Conservation (phyloP, 371 early-diverging fungal genomes). For the Neoconidiobolus thromboides region DNA sequence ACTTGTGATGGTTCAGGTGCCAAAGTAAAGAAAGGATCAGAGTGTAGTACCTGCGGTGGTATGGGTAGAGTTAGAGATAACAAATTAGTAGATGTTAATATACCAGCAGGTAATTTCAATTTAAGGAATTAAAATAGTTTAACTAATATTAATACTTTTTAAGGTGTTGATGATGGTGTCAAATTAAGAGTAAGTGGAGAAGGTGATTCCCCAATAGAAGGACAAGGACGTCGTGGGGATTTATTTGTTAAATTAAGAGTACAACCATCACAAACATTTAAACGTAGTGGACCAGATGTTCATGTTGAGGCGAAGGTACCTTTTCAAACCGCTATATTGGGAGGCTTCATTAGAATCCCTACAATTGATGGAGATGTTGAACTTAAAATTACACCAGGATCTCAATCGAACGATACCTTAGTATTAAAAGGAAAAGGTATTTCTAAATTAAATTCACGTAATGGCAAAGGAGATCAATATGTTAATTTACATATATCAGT, state of each 20-base stretch:
- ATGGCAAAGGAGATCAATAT: constrained; percentile 62
- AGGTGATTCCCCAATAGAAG: constrained; percentile 70
- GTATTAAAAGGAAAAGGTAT: constrained; percentile 59
- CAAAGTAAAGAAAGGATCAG: constrained; percentile 34
- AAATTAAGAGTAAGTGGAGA: constrained; percentile 51
- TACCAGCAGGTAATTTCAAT: constrained; percentile 52
- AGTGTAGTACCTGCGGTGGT: constrained; percentile 63
- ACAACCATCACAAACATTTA: constrained; percentile 46
- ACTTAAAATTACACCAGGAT: constrained; percentile 57
- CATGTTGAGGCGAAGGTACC: constrained; percentile 53
- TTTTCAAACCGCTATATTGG: constrained; percentile 64
- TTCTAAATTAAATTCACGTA: constrained; percentile 14
- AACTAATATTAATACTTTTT: not conserved
- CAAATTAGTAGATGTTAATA: constrained; percentile 44
- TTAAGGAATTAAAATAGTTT: constrained; percentile 4
- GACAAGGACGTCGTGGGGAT: constrained; percentile 57
- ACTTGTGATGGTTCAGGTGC: constrained; percentile 71
- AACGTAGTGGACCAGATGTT: constrained; percentile 57
- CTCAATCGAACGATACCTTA: constrained; percentile 70
- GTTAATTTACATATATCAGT: constrained; percentile 58
- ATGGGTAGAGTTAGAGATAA: constrained; percentile 49
- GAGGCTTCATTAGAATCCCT: constrained; percentile 67
- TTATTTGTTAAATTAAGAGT: constrained; percentile 56
- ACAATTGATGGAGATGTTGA: constrained; percentile 89
- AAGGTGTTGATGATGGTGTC: constrained; percentile 49